Conservation (phyloP, 805 yeast species). For the Saccharomycopsis javanensis region DNA sequence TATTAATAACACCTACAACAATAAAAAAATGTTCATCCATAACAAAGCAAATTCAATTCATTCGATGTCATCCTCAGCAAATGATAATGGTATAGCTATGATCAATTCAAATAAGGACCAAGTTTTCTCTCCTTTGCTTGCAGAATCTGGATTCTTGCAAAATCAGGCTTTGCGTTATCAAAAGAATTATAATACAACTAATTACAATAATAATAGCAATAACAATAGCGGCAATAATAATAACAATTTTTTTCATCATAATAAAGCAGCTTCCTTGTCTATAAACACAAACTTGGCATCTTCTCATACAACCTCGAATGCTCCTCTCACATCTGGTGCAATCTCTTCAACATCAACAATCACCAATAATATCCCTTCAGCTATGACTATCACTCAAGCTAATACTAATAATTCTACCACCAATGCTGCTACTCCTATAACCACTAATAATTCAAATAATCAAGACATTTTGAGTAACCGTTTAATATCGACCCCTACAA, state of each 20-base stretch:
- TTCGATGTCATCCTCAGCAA: not conserved
- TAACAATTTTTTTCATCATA: not conserved
- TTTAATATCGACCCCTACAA: constrained; percentile 13
- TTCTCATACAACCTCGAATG: not conserved
- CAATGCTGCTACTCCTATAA: not conserved
- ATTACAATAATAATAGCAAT: constrained; percentile 5
- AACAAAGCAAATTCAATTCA: constrained; percentile 8
- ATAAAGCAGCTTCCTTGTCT: constrained; percentile 7
- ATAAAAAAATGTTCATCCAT: constrained; percentile 5
- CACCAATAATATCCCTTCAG: not conserved
- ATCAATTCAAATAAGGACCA: constrained; percentile 7
- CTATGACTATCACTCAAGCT: not conserved
- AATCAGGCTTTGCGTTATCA: constrained; percentile 18
- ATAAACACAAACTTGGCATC: not conserved
- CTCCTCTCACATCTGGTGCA: not conserved
- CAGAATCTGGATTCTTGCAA: constrained; percentile 19
- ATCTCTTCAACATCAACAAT: constrained; percentile 2
- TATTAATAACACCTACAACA: not conserved
- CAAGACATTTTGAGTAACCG: constrained; percentile 5
- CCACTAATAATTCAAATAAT: not conserved
- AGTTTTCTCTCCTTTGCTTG: constrained; percentile 18
- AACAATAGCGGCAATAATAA: constrained; percentile 9
- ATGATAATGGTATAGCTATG: constrained; percentile 2
- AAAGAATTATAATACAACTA: constrained; percentile 4
- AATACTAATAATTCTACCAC: not conserved